Conservation (phyloP, 805 yeast genomes). For the Starmerella sp. region DNA sequence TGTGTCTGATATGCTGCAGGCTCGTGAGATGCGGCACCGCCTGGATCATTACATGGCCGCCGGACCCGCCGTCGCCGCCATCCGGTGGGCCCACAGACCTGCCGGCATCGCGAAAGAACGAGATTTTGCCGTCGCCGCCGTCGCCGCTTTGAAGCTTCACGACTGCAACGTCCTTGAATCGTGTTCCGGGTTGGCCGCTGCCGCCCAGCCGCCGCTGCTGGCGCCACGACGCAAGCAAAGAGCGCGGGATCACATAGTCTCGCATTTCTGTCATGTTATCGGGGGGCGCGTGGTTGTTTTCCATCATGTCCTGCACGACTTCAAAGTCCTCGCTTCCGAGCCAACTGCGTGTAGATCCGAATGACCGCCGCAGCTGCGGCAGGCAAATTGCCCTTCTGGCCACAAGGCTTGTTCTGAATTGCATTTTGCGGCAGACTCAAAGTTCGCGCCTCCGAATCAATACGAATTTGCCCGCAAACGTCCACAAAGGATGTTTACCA, state of each 20-base stretch:
- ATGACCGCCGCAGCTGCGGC: not conserved
- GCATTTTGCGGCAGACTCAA: not conserved
- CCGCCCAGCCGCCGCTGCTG: conserved; percentile 21
- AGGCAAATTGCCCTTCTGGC: not conserved
- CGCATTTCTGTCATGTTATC: conserved; percentile 9
- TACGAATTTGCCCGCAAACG: not conserved
- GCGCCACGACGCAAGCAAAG: conserved; percentile 22
- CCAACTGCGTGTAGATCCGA: not conserved
- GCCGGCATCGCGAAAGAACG: conserved; percentile 80
- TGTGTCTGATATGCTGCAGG: conserved; percentile 54
- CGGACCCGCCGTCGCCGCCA: conserved; percentile 98
- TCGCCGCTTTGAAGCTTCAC: conserved; percentile 60
- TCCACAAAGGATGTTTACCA: not conserved
- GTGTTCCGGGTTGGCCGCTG: conserved; percentile 5
- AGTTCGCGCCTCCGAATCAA: too few relatives aligned
- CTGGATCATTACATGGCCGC: conserved; percentile 77
- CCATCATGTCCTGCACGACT: conserved; percentile 17
- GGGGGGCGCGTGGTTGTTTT: conserved; percentile 16
- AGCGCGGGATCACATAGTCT: conserved; percentile 13
- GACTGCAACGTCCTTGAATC: conserved; percentile 46
- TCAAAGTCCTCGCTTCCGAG: conserved; percentile 11
- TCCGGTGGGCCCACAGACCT: conserved; percentile 86
- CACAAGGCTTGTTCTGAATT: not conserved
- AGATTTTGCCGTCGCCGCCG: conserved; percentile 82
- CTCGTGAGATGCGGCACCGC: conserved; percentile 65